Base-by-base conservation (phyloP, 2,329 filamentous ascomycete genomes). In the Coleophoma cylindrospora region DNA sequence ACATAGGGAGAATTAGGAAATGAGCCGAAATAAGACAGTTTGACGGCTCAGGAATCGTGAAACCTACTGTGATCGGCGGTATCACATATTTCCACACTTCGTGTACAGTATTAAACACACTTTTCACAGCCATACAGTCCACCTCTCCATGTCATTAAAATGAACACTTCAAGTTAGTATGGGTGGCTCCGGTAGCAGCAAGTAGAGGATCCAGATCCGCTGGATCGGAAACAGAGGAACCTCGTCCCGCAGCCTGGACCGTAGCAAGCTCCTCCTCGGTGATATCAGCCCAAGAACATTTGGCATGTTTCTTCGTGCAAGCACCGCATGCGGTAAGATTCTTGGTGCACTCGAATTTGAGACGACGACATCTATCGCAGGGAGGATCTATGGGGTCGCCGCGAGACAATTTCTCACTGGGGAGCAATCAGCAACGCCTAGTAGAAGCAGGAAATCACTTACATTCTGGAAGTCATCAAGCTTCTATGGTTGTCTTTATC, bases 251-350 rank as follows among this genome's bases (percentile, higher is more conserved):
- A 17, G 14, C 36, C 13, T 44, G 41, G 8, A 33, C 27, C 11
- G 32, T 13, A n/a, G 19, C 56, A 12, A 66, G 46, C 40, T 95
- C 91, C 3, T 86, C 84, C 33, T 89, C 82, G 14, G 81, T 83
- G n/a, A 94, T 81, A 41, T 87, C 83, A 57, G 84, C 87, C 90
- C 90, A 95, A 13, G 83, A 84, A 66, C 90, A 95, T 61, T 91
- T 91, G 17, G 89, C 89, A 64, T 95, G 90, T 65, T 95, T 95
- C 66, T 89, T 91, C 0, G 90, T 95, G 66, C 90, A 95, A 19
- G 89, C 89, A 66, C 86, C 82, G 63, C 91, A 95, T 9, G 89
- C 89, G 0, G 89, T 95, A 37, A 94, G 74, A 55, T 95, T 88
- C 68, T 95, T 95, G 44, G 91, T 73, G 54, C 90, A 95, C 51